Percentiles rank a stretch among this genome's conserved stretches.
phyloP scores from a whole-genome alignment of 768 basidiomycete genomes.

The Trametopsis cervina region DNA sequence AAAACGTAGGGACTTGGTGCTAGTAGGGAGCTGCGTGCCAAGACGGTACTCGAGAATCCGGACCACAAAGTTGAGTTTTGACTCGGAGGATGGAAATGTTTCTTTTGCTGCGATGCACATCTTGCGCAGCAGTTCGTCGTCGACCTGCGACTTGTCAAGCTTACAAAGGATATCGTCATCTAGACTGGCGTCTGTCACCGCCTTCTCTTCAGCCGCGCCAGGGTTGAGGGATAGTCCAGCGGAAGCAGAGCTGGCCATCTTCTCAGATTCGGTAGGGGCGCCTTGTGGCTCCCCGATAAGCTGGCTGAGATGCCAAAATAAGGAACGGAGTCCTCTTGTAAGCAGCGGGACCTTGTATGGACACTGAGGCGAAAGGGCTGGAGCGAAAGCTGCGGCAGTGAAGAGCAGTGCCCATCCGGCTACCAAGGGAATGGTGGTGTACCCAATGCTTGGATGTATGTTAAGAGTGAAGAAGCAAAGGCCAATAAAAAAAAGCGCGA shows the following conservation, averaged over 20 bases:
- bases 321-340: not conserved
- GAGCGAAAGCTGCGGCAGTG: not conserved
- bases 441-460: not conserved
- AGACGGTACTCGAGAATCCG: too few species aligned
- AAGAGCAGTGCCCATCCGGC: not conserved
- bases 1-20: too few species aligned
- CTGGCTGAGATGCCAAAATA: not conserved
- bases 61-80: too few species aligned
- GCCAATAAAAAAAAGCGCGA: slow-evolving; percentile 1
- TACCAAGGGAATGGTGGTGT: not conserved
- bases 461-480: not conserved
- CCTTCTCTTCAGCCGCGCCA: not conserved
- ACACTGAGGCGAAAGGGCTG: slow-evolving; percentile 1
- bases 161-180: not conserved
- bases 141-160: not conserved
- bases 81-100: too few species aligned
- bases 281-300: not conserved
- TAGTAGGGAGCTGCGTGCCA: too few species aligned
- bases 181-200: not conserved
- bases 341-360: slow-evolving; percentile 5
- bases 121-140: not conserved
- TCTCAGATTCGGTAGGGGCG: not conserved
- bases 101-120: not conserved
- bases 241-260: not conserved
- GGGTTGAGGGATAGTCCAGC: not conserved